phyloP scores from a whole-genome alignment of 164 flowering plant species.

The Dillenia suffruticosa region DNA sequence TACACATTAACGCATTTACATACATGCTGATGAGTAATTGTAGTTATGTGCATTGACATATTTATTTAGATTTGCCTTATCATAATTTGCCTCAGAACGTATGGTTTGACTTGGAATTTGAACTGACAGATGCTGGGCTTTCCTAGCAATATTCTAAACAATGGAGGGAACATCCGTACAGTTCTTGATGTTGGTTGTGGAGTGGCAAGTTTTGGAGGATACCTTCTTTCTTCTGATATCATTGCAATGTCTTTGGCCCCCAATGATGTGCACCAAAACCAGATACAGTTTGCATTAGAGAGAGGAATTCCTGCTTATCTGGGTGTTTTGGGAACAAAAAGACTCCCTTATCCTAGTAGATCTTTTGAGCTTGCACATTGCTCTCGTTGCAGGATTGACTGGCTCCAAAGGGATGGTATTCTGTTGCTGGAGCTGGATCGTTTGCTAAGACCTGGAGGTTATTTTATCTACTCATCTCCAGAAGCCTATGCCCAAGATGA shows the following conservation, averaged over 20 bases:
- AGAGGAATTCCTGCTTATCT: constrained; percentile 77
- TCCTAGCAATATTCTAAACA: constrained; percentile 54
- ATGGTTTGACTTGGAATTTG: constrained; percentile 8
- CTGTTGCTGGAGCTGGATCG: constrained; percentile 92
- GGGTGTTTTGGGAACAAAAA: constrained; percentile 48
- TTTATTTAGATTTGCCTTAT: not conserved
- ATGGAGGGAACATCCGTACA: constrained; percentile 67
- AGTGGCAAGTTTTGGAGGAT: constrained; percentile 67
- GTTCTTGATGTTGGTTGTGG: constrained; percentile 89
- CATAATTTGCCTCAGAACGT: not conserved
- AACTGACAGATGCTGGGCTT: constrained; percentile 80
- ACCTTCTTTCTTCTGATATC: constrained; percentile 71
- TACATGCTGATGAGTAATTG: too few relatives aligned
- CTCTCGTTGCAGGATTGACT: constrained; percentile 49
- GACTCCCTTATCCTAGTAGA: constrained; percentile 53
- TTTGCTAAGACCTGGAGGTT: constrained; percentile 89
- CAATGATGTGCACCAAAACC: constrained; percentile 92
- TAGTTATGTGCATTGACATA: too few relatives aligned
- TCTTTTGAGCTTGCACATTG: constrained; percentile 54
- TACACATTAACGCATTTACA: too few relatives aligned
- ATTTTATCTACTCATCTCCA: constrained; percentile 93
- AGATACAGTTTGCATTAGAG: constrained; percentile 90
- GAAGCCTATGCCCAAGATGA: constrained; percentile 97
- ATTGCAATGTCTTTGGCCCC: constrained; percentile 91
- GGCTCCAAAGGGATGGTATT: constrained; percentile 81